Conservation (phyloP, 2,329 filamentous ascomycete species). For the Alternaria postmessia region DNA sequence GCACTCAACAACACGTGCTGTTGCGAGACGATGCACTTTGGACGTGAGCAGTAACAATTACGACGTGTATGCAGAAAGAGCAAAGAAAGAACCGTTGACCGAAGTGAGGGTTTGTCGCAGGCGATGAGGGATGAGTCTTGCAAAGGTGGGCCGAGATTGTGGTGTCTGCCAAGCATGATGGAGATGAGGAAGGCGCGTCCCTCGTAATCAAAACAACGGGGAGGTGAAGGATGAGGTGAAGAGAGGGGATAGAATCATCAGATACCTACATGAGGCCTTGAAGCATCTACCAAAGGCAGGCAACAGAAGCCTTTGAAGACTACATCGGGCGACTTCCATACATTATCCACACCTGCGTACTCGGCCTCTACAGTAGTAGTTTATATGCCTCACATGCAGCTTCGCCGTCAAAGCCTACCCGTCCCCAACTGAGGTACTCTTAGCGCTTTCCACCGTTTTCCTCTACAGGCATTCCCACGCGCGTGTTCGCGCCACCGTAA, state of each 20-base stretch:
- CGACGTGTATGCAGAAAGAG: neutral
- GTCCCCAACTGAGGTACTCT: neutral
- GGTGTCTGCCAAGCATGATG: neutral
- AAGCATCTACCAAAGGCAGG: neutral
- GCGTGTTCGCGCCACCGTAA: slow-evolving; percentile 3
- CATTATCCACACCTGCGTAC: neutral
- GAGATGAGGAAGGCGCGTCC: neutral
- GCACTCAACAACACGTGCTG: too few species aligned
- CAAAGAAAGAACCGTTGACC: neutral
- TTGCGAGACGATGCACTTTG: neutral
- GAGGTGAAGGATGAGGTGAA: neutral
- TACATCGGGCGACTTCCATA: neutral
- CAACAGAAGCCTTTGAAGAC: neutral
- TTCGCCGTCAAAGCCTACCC: neutral
- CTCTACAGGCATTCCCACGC: neutral
- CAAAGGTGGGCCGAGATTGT: neutral
- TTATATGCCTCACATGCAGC: neutral
- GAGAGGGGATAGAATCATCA: slow-evolving; percentile 1
- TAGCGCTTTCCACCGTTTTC: neutral
- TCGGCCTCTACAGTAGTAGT: neutral
- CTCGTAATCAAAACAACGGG: neutral
- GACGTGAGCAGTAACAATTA: neutral
- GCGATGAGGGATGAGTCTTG: neutral
- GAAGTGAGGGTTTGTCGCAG: neutral
- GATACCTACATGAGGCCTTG: neutral